Base-by-base conservation (phyloP, 129 eudicot species). In the Gnaphalium uliginosum region DNA sequence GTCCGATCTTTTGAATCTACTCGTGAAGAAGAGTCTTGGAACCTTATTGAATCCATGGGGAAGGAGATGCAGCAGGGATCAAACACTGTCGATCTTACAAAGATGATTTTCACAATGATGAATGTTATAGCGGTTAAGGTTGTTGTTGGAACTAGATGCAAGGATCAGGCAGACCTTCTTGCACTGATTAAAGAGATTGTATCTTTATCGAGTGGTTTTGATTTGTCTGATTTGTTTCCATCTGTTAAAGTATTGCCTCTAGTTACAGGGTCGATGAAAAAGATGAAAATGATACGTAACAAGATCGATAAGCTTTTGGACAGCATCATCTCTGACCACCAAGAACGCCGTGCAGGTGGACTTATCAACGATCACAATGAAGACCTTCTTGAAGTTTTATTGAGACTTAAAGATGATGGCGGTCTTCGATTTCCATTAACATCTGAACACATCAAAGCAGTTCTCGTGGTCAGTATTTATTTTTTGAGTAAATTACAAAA, bases 151-250 rank as follows among this genome's bases (percentile, higher is more conserved):
- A 62, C 39, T 17, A 62, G n/a, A 62, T 26, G 18, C 37, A 27
- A 27, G 67, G 67, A 26, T 62, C 67, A 62, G 67, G 22, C 9
- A 14, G 14, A 19, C 0, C 67, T 62, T 13, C n/a, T 62, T 27
- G 67, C 67, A 29, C n/a, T 26, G 37, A 62, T 62, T 62, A 15
- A 62, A 62, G 67, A 62, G 37, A 24, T 24, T 9, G 14, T 27
- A 24, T 4, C 39, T 62, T 62, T 62, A 27, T 62, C 37, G 0
- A 18, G 67, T 62, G 67, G 67, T 27, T 62, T 62, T 27, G 67
- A 62, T 62, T 11, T 62, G 67, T 62, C 67, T 4, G 67, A 62
- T 29, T 62, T 62, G 67, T 62, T 62, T 62, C 67, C 67, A 11
- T 62, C 67, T 25, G n/a, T 62, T 6, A 62, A 11, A 62, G 19